A percentile compares a stretch with the other conserved stretches of the same genome.
phyloP scores from a whole-genome alignment of 352 stramenopile genomes.

The Pythium brassicae region DNA sequence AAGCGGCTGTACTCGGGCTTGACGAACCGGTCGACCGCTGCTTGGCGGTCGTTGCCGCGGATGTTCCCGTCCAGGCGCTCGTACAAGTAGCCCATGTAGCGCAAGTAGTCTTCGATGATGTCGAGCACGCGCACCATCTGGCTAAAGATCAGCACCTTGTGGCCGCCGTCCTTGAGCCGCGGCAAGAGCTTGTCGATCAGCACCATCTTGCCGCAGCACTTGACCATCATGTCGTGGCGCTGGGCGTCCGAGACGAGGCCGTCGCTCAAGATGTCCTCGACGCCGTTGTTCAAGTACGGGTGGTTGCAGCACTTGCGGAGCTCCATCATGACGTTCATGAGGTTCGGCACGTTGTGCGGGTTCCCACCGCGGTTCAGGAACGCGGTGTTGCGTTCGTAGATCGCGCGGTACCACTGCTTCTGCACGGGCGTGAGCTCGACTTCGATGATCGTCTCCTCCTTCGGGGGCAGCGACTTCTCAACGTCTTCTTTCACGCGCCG shows the following conservation, averaged over 20 bases:
- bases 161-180: conserved; percentile 94
- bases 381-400: conserved; percentile 96
- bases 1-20: conserved; percentile 93
- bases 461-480: conserved; percentile 83
- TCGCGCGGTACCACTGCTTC: conserved; percentile 88
- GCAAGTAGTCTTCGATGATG: conserved; percentile 99
- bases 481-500: conserved; percentile 89
- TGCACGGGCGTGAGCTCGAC: conserved; percentile 88
- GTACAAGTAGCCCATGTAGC: conserved; percentile 89
- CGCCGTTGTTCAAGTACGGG: conserved; percentile 91
- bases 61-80: conserved; percentile 98
- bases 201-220: conserved; percentile 99
- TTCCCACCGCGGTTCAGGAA: conserved; percentile 85
- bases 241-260: conserved; percentile 64
- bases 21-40: conserved; percentile 84
- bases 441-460: conserved; percentile 90
- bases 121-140: conserved; percentile 99
- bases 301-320: conserved; percentile 91
- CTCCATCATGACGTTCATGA: conserved; percentile 94
- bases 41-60: conserved; percentile 85
- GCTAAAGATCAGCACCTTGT: conserved; percentile 99
- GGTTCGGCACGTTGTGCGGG: conserved; percentile 79
- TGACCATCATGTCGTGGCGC: conserved; percentile 93
- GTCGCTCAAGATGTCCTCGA: conserved; percentile 86
- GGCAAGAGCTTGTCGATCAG: conserved; percentile 99